Evolutionary conservation across 2,329 filamentous ascomycete species (phyloP).

Genomic region (Exophiala alcalophila): DNA sequence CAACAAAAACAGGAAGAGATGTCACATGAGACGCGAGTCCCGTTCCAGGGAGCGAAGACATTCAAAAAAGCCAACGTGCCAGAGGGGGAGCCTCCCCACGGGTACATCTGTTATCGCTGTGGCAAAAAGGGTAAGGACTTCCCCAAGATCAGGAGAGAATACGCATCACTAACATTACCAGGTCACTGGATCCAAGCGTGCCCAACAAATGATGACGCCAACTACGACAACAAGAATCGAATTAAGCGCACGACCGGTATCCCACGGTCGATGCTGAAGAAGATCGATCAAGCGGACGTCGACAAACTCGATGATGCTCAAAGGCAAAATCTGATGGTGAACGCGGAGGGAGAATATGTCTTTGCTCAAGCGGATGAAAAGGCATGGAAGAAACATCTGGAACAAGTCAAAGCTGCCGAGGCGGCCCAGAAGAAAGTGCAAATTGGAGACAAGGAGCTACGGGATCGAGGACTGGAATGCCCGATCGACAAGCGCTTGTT

Average conservation of each 20-base stretch:
- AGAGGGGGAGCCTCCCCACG: constrained; percentile 86
- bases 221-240: constrained; percentile 87
- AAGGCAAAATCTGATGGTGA: constrained; percentile 91
- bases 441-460: constrained; percentile 78
- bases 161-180: constrained; percentile 36
- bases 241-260: constrained; percentile 97
- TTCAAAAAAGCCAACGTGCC: constrained; percentile 64
- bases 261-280: constrained; percentile 90
- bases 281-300: constrained; percentile 77
- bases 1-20: constrained; percentile 89
- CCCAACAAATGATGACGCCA: constrained; percentile 96
- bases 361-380: constrained; percentile 93
- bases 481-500: constrained; percentile 97
- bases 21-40: constrained; percentile 58
- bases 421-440: constrained; percentile 75
- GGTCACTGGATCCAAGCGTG: constrained; percentile 98
- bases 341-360: constrained; percentile 95
- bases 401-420: constrained; percentile 79
- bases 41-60: constrained; percentile 37
- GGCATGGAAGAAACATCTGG: constrained; percentile 95
- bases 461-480: constrained; percentile 86
- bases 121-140: constrained; percentile 70
- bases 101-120: constrained; percentile 95
- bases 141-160: constrained; percentile 1
- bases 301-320: constrained; percentile 65